These are phyloP conservation scores for Neurospora tetraspora DNA, from an alignment of 495 filamentous ascomycete genomes.

Conservation along the genomic window DNA sequence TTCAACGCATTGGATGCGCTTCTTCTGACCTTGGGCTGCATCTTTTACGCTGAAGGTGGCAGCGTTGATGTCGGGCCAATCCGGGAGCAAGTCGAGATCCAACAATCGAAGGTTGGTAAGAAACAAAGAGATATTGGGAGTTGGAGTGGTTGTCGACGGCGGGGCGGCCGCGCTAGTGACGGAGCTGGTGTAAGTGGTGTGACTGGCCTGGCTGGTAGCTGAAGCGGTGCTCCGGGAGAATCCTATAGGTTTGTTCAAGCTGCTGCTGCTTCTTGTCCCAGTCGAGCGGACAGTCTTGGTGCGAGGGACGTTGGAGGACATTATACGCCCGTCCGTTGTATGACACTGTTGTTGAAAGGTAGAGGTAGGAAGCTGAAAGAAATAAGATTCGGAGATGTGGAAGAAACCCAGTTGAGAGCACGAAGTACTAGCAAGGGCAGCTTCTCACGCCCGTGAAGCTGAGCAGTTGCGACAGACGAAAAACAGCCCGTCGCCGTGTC, in stretches of 20 bases:
- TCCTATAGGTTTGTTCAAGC: not conserved
- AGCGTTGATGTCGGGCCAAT: constrained; percentile 65
- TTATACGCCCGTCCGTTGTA: constrained; percentile 3
- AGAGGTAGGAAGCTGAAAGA: not conserved
- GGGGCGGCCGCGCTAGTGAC: not conserved
- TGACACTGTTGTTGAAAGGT: not conserved
- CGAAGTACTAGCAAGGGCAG: not conserved
- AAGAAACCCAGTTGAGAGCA: not conserved
- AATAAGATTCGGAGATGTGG: not conserved
- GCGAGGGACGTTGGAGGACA: constrained; percentile 16
- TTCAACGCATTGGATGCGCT: constrained; percentile 67
- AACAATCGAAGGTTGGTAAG: constrained; percentile 72
- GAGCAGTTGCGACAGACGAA: not conserved
- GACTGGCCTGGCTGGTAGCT: constrained; percentile 1
- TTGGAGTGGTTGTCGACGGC: constrained; percentile 1
- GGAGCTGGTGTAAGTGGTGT: constrained; percentile 3
- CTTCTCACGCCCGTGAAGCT: not conserved
- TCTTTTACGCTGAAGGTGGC: constrained; percentile 57
- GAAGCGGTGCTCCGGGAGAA: constrained; percentile 6
- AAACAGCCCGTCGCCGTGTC: not conserved
- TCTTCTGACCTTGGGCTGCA: constrained; percentile 61
- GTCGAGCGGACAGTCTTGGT: constrained; percentile 14
- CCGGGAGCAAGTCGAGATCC: constrained; percentile 59
- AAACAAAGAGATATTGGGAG: constrained; percentile 45
- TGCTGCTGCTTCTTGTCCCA: constrained; percentile 12